phyloP scores from a whole-genome alignment of 345 rosid genomes.

The Nephelium lappaceum region DNA sequence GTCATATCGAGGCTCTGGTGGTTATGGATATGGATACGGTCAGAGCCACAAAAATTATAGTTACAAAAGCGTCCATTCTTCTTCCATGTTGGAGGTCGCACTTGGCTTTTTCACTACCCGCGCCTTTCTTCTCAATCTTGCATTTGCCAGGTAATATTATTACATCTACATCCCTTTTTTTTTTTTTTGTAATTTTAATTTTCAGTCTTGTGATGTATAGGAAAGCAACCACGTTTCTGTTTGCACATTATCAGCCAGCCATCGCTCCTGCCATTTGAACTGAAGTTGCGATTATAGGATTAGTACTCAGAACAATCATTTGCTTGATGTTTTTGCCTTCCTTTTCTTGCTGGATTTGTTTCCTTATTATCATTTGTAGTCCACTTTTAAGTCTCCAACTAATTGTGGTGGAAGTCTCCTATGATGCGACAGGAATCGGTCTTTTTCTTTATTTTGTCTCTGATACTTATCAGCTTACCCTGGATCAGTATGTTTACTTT shows the following conservation, averaged over 20 bases:
- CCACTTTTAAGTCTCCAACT: background rate
- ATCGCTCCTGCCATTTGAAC: too few species aligned
- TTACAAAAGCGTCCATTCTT: background rate
- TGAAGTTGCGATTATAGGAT: background rate
- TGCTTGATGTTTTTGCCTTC: background rate
- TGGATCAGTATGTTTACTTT: background rate
- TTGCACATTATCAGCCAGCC: background rate
- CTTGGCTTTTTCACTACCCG: slow-evolving; percentile 71
- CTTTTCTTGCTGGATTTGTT: background rate
- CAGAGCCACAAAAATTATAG: slow-evolving; percentile 5
- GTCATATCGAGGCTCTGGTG: background rate
- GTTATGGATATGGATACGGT: slow-evolving; percentile 15
- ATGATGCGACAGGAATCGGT: background rate
- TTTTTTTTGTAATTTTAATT: too few species aligned
- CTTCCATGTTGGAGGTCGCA: slow-evolving; percentile 34
- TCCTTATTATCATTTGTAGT: background rate
- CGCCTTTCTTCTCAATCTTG: slow-evolving; percentile 64
- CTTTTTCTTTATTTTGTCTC: background rate
- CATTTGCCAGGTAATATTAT: slow-evolving; percentile 65
- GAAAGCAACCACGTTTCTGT: background rate
- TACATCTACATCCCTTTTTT: too few species aligned
- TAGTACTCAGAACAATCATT: background rate
- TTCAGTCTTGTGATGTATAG: background rate
- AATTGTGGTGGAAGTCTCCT: background rate
- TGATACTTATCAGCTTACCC: background rate